Conservation (phyloP, 2,329 filamentous ascomycete species). For the Neodidymelliopsis sp. region DNA sequence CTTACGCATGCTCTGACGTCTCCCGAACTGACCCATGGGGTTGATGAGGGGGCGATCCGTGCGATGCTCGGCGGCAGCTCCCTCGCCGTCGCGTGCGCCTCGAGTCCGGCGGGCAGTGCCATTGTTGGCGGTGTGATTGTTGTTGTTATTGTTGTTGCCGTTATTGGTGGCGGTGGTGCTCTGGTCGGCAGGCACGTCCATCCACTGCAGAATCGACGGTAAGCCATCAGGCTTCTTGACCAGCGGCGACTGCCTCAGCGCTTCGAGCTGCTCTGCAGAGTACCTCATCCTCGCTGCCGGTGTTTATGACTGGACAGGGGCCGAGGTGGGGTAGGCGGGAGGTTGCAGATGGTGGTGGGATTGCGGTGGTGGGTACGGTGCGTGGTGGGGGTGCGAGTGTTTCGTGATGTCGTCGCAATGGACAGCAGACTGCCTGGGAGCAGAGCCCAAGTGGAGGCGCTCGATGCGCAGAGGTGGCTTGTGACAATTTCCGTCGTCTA, state of each 20-base stretch:
- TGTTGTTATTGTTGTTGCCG: constrained; percentile 29
- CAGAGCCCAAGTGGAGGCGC: constrained; percentile 22
- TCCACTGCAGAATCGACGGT: constrained; percentile 91
- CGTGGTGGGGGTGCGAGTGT: constrained; percentile 6
- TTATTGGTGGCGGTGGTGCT: constrained; percentile 9
- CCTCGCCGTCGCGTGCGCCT: constrained; percentile 39
- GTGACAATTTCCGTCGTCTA: constrained; percentile 21
- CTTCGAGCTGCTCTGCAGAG: constrained; percentile 76
- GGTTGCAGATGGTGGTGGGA: constrained; percentile 8
- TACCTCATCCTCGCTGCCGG: constrained; percentile 59
- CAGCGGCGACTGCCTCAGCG: constrained; percentile 81
- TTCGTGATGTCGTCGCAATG: constrained; percentile 16
- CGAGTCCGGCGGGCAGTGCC: constrained; percentile 35
- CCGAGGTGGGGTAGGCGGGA: constrained; percentile 25
- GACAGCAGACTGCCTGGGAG: constrained; percentile 25
- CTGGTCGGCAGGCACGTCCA: constrained; percentile 70
- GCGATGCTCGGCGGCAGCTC: constrained; percentile 35
- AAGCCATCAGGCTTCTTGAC: constrained; percentile 80
- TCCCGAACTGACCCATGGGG: constrained; percentile 49
- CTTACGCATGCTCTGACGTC: constrained; percentile 52
- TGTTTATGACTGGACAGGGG: constrained; percentile 17
- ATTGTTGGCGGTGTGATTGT: constrained; percentile 28
- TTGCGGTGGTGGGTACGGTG: constrained; percentile 5
- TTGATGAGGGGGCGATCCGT: constrained; percentile 40
- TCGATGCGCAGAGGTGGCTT: constrained; percentile 26